Evolutionary conservation across 805 yeast species (phyloP).

Genomic region (Cyberlindnera saturnus): DNA sequence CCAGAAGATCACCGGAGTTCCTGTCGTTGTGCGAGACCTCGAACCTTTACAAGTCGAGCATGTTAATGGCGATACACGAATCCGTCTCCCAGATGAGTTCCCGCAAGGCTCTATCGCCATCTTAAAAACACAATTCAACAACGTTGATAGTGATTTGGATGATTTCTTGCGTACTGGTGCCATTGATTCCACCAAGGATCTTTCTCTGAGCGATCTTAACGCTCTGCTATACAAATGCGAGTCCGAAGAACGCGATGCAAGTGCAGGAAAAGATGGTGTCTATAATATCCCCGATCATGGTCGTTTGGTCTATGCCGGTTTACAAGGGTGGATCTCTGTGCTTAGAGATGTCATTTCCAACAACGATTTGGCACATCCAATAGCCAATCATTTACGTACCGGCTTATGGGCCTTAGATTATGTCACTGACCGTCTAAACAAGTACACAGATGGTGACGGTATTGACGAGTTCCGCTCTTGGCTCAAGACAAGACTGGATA

Average conservation of each 20-base stretch:
- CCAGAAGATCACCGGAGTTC: conserved; percentile 53
- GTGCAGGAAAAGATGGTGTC: conserved; percentile 65
- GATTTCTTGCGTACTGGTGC: conserved; percentile 70
- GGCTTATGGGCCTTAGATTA: conserved; percentile 92
- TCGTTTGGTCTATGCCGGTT: conserved; percentile 74
- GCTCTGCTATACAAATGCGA: conserved; percentile 72
- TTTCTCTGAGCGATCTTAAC: conserved; percentile 67
- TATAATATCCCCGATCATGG: conserved; percentile 76
- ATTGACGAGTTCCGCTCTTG: conserved; percentile 56
- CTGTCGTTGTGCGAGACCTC: conserved; percentile 53
- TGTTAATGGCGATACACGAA: conserved; percentile 41
- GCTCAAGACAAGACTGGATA: conserved; percentile 59
- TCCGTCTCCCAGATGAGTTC: conserved; percentile 56
- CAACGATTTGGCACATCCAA: conserved; percentile 80
- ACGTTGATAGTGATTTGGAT: conserved; percentile 62
- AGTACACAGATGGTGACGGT: conserved; percentile 39
- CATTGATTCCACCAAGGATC: conserved; percentile 55
- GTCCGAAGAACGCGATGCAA: conserved; percentile 79
- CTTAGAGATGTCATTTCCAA: conserved; percentile 53
- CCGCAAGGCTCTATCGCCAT: conserved; percentile 92
- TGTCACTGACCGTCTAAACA: conserved; percentile 52
- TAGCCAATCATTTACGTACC: conserved; percentile 70
- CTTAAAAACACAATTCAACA: conserved; percentile 60
- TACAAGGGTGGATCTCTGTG: conserved; percentile 86
- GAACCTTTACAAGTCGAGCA: conserved; percentile 41